Evolutionary conservation across 1,284 basidiomycete species (phyloP).

Genomic region (Fereydounia khargensis): DNA sequence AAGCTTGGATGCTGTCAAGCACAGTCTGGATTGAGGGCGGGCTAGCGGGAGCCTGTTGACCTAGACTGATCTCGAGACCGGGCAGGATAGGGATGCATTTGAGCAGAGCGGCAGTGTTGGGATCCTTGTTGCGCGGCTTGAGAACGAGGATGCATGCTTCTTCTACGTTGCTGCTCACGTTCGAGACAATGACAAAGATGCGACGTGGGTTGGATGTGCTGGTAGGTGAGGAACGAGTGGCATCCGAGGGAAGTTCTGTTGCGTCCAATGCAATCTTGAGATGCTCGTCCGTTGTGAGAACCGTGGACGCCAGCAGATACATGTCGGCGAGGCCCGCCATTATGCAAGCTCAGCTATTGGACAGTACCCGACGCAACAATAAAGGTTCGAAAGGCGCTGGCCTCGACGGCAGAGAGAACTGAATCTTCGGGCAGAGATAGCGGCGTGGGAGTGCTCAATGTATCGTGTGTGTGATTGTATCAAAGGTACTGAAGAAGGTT

Average conservation of each 20-base stretch:
- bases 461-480: too few relatives aligned
- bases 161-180: constrained; percentile 18
- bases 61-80: constrained; percentile 19
- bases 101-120: constrained; percentile 12
- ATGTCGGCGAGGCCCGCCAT: too few relatives aligned
- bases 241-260: constrained; percentile 1
- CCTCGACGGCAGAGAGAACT: too few relatives aligned
- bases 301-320: constrained; percentile 25
- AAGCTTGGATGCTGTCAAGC: constrained; percentile 6
- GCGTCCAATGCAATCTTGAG: constrained; percentile 33
- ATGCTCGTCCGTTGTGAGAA: constrained; percentile 27
- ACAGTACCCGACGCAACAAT: too few relatives aligned
- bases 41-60: constrained; percentile 1
- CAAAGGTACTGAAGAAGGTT: too few relatives aligned
- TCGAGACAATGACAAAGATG: constrained; percentile 34
- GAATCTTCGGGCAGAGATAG: too few relatives aligned
- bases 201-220: constrained; percentile 9
- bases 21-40: constrained; percentile 19
- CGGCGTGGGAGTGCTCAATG: too few relatives aligned
- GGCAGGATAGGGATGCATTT: constrained; percentile 22
- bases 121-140: constrained; percentile 18
- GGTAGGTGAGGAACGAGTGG: background rate
- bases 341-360: too few relatives aligned
- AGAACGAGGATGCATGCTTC: constrained; percentile 26
- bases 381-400: too few relatives aligned